Base-by-base conservation (phyloP, 106 monocot species). In the Ottelia alismoides region DNA sequence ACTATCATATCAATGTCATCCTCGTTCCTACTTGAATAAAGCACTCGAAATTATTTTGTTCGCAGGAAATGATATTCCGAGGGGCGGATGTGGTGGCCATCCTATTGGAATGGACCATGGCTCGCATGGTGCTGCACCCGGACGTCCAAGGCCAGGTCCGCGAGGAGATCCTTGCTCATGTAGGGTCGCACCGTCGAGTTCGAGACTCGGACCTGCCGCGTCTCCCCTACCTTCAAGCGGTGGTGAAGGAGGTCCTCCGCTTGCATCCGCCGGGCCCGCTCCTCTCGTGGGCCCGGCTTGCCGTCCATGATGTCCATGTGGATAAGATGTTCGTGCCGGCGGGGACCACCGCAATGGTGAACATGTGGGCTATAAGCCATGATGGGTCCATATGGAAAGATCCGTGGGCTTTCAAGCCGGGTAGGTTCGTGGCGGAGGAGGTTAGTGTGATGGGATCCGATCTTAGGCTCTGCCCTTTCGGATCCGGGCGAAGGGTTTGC, bases 311-410 rank as follows among this genome's bases (percentile, higher is more conserved):
- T 35, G 65, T 58, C 47, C 56, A 51, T 10, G 63, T 86, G 0
- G 85, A 65, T 11, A 77, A 80, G 63, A 28, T 45, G 56, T 65
- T 73, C 23, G 74, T 86, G 1, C 85, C 80, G 0, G 80, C 80
- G 0, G 85, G 85, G 27, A 86, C 85, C 0, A 77, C 71, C 0
- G 85, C 80, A 4, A 77, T 86, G 80, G 85, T 86, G 21, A 86
- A 86, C 67, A 86, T 86, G 85, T 86, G 85, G 85, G 80, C 85
- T 52, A 86, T 86, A 23, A 51, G 74, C 2, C 85, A 85, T 43
- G 73, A 80, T 45, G 72, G 20, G 44, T 59, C 74, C 32, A 56
- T 72, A 21, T 80, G 80, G 80, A 55, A 54, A 31, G 75, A 80
- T 25, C 71, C 75, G 2, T 80, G 66, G 80, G 62, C 63, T 26